phyloP scores from a whole-genome alignment of 305 asterid genomes.

The Fraxinus xanthoxyloides region DNA sequence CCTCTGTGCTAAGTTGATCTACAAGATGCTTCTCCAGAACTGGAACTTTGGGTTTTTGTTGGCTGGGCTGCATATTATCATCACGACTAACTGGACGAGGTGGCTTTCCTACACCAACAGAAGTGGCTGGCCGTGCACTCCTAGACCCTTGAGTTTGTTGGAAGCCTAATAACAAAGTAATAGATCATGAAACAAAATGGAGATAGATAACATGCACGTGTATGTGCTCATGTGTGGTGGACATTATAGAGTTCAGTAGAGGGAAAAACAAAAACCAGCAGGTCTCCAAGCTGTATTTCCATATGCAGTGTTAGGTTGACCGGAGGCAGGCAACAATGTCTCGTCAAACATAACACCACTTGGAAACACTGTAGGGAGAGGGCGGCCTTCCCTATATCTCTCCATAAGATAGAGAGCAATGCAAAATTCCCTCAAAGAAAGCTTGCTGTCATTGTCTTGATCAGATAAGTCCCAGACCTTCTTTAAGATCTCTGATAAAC shows the following conservation, averaged over 20 bases:
- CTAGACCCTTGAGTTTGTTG: slow-evolving; percentile 62
- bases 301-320: slow-evolving; percentile 49
- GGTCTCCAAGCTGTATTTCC: slow-evolving; percentile 67
- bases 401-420: slow-evolving; percentile 95
- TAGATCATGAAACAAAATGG: slow-evolving; percentile 12
- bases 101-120: slow-evolving; percentile 62
- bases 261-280: slow-evolving; percentile 46
- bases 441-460: slow-evolving; percentile 96
- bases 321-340: slow-evolving; percentile 45
- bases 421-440: slow-evolving; percentile 86
- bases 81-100: slow-evolving; percentile 90
- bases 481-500: slow-evolving; percentile 75
- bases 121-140: slow-evolving; percentile 41
- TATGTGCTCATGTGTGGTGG: slow-evolving; percentile 1
- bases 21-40: slow-evolving; percentile 82
- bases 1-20: slow-evolving; percentile 93
- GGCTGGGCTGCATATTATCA: slow-evolving; percentile 51
- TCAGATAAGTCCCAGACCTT: slow-evolving; percentile 98
- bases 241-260: slow-evolving; percentile 3
- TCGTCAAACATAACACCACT: slow-evolving; percentile 62
- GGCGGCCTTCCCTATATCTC: slow-evolving; percentile 79
- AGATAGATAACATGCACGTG: background rate
- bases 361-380: slow-evolving; percentile 78
- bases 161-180: slow-evolving; percentile 40
- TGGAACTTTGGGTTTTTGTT: slow-evolving; percentile 80